Percentiles rank a stretch among this genome's conserved stretches.
These are phyloP conservation scores for Oemleria cerasiformis DNA, from an alignment of 306 rosid genomes.

Conservation along the genomic window DNA sequence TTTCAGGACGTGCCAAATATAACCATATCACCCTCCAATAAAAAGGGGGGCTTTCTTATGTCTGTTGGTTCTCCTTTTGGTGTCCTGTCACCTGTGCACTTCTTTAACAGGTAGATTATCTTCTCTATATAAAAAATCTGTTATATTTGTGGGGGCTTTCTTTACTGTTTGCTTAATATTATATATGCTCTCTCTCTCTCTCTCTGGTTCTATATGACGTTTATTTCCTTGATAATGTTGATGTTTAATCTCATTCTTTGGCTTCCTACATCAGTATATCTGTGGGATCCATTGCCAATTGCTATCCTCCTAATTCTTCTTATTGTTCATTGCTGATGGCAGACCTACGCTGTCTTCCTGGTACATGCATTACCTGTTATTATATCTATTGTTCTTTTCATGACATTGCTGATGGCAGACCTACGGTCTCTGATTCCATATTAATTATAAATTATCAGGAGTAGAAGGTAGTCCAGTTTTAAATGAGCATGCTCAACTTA, in stretches of 20 bases:
- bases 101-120: constrained; percentile 71
- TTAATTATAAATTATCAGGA: constrained; percentile 59
- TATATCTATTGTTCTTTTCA: constrained; percentile 34
- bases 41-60: constrained; percentile 76
- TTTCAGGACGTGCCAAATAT: constrained; percentile 51
- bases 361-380: constrained; percentile 49
- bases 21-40: constrained; percentile 49
- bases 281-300: constrained; percentile 78
- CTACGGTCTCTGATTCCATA: constrained; percentile 28
- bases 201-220: neutral
- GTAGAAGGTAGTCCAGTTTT: constrained; percentile 94
- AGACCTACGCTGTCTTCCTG: constrained; percentile 92
- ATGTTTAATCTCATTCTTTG: constrained; percentile 35
- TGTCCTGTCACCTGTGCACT: constrained; percentile 80
- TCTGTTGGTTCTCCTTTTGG: constrained; percentile 98
- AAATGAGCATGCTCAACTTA: constrained; percentile 52
- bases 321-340: constrained; percentile 79
- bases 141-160: neutral
- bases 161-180: neutral
- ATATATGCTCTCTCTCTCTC: neutral
- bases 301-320: constrained; percentile 71
- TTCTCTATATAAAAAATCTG: neutral
- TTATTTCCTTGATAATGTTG: neutral
- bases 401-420: constrained; percentile 11
- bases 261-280: constrained; percentile 63